Percentiles rank a stretch among this genome's conserved stretches.
phyloP scores from a whole-genome alignment of 768 basidiomycete genomes.

The Thelephora ganbajun region DNA sequence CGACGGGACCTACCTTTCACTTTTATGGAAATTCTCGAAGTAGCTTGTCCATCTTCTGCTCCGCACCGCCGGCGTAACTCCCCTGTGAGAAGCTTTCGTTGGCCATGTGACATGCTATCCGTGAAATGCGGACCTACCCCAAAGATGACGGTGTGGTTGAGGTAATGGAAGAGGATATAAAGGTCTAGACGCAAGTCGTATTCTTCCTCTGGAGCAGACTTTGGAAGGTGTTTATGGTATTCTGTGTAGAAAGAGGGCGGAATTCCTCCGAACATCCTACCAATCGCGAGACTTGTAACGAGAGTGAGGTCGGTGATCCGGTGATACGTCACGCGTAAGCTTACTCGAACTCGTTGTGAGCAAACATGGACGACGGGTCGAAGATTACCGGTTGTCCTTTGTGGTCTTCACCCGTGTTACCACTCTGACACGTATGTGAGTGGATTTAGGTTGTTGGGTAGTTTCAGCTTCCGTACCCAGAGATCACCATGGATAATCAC shows the following conservation, averaged over 20 bases:
- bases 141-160: conserved; percentile 71
- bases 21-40: conserved; percentile 22
- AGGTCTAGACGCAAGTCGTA: conserved; percentile 50
- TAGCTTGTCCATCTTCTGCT: conserved; percentile 28
- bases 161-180: conserved; percentile 73
- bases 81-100: conserved; percentile 14
- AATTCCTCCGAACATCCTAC: conserved; percentile 71
- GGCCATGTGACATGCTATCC: neutral
- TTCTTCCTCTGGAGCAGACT: conserved; percentile 48
- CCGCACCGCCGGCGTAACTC: conserved; percentile 40
- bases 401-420: conserved; percentile 53
- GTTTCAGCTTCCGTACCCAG: conserved; percentile 37
- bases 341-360: conserved; percentile 75
- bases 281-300: conserved; percentile 47
- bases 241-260: conserved; percentile 45
- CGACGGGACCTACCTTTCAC: neutral
- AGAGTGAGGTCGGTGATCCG: neutral
- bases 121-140: conserved; percentile 35
- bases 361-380: conserved; percentile 69
- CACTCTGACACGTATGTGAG: conserved; percentile 33
- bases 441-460: neutral
- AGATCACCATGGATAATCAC: conserved; percentile 70
- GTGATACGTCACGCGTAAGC: conserved; percentile 11
- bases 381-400: conserved; percentile 50
- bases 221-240: conserved; percentile 51